phyloP scores from a whole-genome alignment of 371 early-diverging fungal genomes.

The Lichtheimia ornata region DNA sequence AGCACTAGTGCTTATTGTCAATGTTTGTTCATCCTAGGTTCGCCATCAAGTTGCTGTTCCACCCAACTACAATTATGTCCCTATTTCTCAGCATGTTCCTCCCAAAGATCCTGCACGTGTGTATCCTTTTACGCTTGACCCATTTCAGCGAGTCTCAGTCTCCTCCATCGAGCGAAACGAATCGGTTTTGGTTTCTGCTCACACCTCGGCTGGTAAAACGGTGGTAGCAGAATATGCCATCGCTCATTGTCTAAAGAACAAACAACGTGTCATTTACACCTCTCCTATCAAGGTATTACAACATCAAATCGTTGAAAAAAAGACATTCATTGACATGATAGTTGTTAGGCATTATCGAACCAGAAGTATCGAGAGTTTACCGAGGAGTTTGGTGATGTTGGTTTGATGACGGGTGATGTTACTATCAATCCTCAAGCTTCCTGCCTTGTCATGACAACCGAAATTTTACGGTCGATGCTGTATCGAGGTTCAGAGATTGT shows the following conservation, averaged over 20 bases:
- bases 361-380: conserved; percentile 99
- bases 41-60: conserved; percentile 97
- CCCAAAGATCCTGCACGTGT: conserved; percentile 83
- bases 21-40: conserved; percentile 47
- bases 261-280: conserved; percentile 99
- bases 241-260: conserved; percentile 89
- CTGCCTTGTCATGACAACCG: conserved; percentile 99
- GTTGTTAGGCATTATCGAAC: conserved; percentile 90
- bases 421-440: conserved; percentile 98
- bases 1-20: not conserved
- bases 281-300: conserved; percentile 93
- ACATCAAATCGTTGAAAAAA: too few species aligned
- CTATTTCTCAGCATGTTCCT: conserved; percentile 82
- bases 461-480: conserved; percentile 99
- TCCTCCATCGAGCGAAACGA: conserved; percentile 94
- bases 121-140: conserved; percentile 97
- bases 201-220: conserved; percentile 99
- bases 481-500: conserved; percentile 98
- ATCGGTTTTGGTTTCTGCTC: conserved; percentile 98
- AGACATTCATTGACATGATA: too few species aligned
- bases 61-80: conserved; percentile 82
- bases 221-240: conserved; percentile 99
- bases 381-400: conserved; percentile 99
- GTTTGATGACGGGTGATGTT: conserved; percentile 99
- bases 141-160: conserved; percentile 96